phyloP scores from a whole-genome alignment of 2,329 filamentous ascomycete species.

The Epichloe amarillans region DNA sequence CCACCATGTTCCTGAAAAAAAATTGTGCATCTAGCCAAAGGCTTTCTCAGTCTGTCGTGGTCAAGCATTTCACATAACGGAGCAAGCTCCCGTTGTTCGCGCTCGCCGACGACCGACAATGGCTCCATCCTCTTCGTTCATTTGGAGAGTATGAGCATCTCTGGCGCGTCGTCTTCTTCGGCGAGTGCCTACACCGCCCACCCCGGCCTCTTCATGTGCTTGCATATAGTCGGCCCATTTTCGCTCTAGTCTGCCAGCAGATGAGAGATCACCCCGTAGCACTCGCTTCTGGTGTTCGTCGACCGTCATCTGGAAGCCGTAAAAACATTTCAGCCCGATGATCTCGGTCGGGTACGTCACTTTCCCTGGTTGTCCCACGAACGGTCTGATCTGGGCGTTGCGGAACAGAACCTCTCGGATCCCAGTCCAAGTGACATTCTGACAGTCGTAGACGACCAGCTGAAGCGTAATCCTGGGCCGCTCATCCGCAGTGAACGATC shows the following conservation, averaged over 20 bases:
- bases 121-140: slow-evolving; percentile 63
- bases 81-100: slow-evolving; percentile 48
- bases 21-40: no score
- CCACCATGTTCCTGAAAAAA: neutral
- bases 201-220: slow-evolving; percentile 70
- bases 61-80: slow-evolving; percentile 43
- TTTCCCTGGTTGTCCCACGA: slow-evolving; percentile 22
- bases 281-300: slow-evolving; percentile 87
- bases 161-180: slow-evolving; percentile 64
- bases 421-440: slow-evolving; percentile 84
- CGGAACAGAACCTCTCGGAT: slow-evolving; percentile 74
- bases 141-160: slow-evolving; percentile 68
- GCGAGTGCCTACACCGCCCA: slow-evolving; percentile 50
- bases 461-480: slow-evolving; percentile 50
- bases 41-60: neutral
- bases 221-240: slow-evolving; percentile 96
- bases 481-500: slow-evolving; percentile 24
- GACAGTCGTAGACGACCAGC: slow-evolving; percentile 81
- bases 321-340: slow-evolving; percentile 83
- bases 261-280: slow-evolving; percentile 57
- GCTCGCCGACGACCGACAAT: slow-evolving; percentile 45
- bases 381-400: slow-evolving; percentile 60
- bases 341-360: slow-evolving; percentile 60
- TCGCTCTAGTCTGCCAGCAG: slow-evolving; percentile 67
- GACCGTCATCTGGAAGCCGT: slow-evolving; percentile 88